Conservation (phyloP, 176 grass and related monocot species). For the Aechmea fasciata region DNA sequence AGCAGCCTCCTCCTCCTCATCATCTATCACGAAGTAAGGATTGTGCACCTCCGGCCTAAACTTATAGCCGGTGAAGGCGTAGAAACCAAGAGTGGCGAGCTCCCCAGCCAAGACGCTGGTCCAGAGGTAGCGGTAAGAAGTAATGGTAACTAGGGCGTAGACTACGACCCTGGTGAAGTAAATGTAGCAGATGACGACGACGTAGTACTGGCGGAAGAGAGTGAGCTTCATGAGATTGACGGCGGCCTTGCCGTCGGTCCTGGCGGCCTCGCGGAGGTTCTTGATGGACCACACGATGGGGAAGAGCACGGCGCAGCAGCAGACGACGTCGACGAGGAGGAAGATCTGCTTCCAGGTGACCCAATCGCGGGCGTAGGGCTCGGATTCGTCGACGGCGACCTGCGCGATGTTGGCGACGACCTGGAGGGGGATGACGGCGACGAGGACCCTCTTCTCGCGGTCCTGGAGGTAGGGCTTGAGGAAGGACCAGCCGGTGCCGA, state of each 20-base stretch:
- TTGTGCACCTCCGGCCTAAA: constrained; percentile 84
- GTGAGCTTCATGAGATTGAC: constrained; percentile 99
- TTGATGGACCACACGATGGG: constrained; percentile 98
- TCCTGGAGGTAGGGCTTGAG: constrained; percentile 88
- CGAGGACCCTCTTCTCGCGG: constrained; percentile 88
- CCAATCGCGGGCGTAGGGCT: constrained; percentile 77
- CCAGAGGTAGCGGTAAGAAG: constrained; percentile 81
- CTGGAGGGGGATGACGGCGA: constrained; percentile 91
- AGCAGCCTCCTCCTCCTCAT: constrained; percentile 78
- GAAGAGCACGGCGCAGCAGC: constrained; percentile 87
- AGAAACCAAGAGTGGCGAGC: constrained; percentile 82
- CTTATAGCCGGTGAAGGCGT: constrained; percentile 76
- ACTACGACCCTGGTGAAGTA: constrained; percentile 94
- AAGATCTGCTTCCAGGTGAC: constrained; percentile 88
- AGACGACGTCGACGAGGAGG: constrained; percentile 83
- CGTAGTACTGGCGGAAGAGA: constrained; percentile 91
- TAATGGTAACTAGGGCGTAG: constrained; percentile 81
- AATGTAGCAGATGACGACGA: constrained; percentile 96
- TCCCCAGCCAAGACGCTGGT: constrained; percentile 68
- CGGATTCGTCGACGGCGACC: constrained; percentile 85
- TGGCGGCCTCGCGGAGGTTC: constrained; percentile 90
- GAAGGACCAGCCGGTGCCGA: constrained; percentile 96
- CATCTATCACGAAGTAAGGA: constrained; percentile 75
- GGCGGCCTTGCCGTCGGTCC: constrained; percentile 65
- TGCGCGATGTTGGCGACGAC: constrained; percentile 91